Conservation (phyloP, 2,329 filamentous ascomycete genomes). For the Xylaria sp. region DNA sequence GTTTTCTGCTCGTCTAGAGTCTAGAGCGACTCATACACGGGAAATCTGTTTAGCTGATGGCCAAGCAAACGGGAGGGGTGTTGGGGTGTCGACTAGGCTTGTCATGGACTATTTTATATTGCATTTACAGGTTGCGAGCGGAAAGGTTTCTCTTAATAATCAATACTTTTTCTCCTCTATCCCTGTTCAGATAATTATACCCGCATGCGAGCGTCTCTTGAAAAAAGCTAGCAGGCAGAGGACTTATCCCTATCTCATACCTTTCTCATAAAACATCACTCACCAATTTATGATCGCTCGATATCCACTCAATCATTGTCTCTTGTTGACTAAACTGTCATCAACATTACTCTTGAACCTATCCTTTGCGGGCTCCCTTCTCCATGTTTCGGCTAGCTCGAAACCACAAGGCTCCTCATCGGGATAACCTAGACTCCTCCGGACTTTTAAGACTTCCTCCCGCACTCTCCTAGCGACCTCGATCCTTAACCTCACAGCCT, state of each 20-base stretch:
- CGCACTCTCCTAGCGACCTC: conserved; percentile 84
- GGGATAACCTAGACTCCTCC: conserved; percentile 75
- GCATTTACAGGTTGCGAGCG: conserved; percentile 34
- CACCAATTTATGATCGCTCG: neutral
- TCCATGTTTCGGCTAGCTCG: conserved; percentile 84
- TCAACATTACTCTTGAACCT: conserved; percentile 65
- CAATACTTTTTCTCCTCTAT: conserved; percentile 1
- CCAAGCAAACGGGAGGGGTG: conserved; percentile 28
- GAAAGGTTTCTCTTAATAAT: conserved; percentile 18
- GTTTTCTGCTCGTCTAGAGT: conserved; percentile 10
- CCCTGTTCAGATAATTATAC: conserved; percentile 1
- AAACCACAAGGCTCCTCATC: conserved; percentile 75
- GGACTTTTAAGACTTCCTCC: conserved; percentile 81
- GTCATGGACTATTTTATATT: conserved; percentile 29
- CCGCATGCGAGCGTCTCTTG: conserved; percentile 2
- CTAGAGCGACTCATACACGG: conserved; percentile 11
- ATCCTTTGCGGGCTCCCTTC: conserved; percentile 59
- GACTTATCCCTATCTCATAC: neutral
- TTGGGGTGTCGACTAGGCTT: conserved; percentile 22
- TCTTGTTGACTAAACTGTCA: conserved; percentile 58
- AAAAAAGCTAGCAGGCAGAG: neutral
- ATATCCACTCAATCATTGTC: conserved; percentile 30
- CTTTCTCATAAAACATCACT: neutral
- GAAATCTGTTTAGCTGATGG: conserved; percentile 13
- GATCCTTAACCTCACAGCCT: conserved; percentile 79